Evolutionary conservation across 2,329 filamentous ascomycete species (phyloP).

Genomic region (Sporothrix phasma): DNA sequence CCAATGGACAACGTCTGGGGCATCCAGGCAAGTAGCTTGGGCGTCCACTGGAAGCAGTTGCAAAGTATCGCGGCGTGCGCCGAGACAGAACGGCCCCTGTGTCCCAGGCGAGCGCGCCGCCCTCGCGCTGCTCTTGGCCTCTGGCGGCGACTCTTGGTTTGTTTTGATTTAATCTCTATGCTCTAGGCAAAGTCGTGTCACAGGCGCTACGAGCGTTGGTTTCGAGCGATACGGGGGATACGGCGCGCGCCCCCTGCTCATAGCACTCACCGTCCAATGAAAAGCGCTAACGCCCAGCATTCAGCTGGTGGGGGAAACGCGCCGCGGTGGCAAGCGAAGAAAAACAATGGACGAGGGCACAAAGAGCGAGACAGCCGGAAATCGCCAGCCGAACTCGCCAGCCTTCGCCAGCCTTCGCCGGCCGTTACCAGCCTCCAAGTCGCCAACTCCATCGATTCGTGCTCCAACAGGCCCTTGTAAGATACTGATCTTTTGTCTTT

Average conservation of each 20-base stretch:
- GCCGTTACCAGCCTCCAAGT: too few relatives aligned
- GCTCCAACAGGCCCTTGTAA: background rate
- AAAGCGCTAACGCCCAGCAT: slow-evolving; percentile 12
- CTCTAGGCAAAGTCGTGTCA: slow-evolving; percentile 10
- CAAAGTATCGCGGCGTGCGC: background rate
- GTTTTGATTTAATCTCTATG: background rate
- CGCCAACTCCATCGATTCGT: background rate
- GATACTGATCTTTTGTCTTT: slow-evolving; percentile 4
- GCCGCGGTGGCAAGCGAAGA: background rate
- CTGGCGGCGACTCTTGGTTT: background rate
- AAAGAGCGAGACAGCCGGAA: background rate
- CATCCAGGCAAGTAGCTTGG: slow-evolving; percentile 8
- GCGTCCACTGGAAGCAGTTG: background rate
- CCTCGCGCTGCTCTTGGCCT: background rate
- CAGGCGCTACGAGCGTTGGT: slow-evolving; percentile 9
- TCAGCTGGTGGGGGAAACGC: background rate
- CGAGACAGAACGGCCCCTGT: background rate
- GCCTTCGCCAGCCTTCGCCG: background rate
- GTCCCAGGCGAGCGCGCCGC: background rate
- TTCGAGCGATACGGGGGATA: background rate
- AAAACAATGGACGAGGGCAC: background rate
- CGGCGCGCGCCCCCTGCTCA: slow-evolving; percentile 8
- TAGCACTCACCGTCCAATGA: slow-evolving; percentile 15
- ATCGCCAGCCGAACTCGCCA: background rate
- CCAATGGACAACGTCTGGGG: slow-evolving; percentile 10